Conservation (phyloP, 129 eudicot genomes). For the Gnaphalium uliginosum region DNA sequence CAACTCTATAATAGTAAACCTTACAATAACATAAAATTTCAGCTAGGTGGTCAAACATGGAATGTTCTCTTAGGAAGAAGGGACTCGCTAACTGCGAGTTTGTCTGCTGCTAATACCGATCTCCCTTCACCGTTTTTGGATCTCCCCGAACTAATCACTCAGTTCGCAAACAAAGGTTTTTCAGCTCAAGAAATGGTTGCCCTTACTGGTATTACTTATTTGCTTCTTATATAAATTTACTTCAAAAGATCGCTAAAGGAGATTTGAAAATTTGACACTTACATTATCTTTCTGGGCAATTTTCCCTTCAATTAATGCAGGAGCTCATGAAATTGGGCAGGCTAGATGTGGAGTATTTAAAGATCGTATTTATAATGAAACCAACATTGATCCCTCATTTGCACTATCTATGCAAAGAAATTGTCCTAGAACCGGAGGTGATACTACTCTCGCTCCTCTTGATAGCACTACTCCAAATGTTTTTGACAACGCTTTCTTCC, state of each 20-base stretch:
- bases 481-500: not conserved
- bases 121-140: not conserved
- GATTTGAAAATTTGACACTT: no score
- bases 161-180: not conserved
- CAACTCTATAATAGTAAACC: no score
- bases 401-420: not conserved
- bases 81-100: not conserved
- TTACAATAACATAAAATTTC: not conserved
- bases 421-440: not conserved
- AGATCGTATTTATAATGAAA: not conserved
- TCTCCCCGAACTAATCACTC: not conserved
- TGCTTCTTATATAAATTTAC: not conserved
- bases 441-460: not conserved
- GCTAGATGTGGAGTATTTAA: not conserved
- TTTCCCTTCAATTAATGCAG: not conserved
- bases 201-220: not conserved
- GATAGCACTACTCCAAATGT: not conserved
- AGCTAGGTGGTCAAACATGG: constrained; percentile 12
- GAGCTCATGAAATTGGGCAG: not conserved
- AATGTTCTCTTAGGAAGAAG: not conserved
- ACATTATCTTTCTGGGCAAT: no score
- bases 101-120: not conserved
- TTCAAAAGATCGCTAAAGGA: no score
- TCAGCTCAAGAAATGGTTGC: not conserved
- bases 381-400: not conserved